Conservation (phyloP, 495 filamentous ascomycete species). For the Penicillium waksmanii region DNA sequence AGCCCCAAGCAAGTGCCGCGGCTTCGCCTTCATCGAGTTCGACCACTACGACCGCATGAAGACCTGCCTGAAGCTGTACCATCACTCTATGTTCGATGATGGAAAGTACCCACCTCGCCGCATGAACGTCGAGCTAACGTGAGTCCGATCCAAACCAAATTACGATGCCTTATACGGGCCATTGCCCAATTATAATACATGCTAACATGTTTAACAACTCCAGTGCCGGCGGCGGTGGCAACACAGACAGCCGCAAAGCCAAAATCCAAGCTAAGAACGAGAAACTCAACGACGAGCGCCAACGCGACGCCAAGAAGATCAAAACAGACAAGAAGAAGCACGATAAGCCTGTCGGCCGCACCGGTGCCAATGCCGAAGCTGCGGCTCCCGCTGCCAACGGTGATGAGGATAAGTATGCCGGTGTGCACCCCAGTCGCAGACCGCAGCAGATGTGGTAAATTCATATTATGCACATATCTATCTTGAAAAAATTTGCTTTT, state of each 20-base stretch:
- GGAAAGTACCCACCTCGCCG: conserved; percentile 61
- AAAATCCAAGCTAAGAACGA: conserved; percentile 87
- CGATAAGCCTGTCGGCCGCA: conserved; percentile 24
- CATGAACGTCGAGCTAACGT: conserved; percentile 95
- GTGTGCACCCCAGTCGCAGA: conserved; percentile 64
- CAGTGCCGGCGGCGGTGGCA: conserved; percentile 76
- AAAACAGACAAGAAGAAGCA: conserved; percentile 50
- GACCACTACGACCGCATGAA: conserved; percentile 89
- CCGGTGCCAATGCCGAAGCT: conserved; percentile 31
- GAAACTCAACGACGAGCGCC: conserved; percentile 82
- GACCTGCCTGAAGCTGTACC: conserved; percentile 84
- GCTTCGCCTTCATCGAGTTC: conserved; percentile 94
- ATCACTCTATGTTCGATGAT: conserved; percentile 83
- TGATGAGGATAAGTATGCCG: conserved; percentile 40
- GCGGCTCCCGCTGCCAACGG: conserved; percentile 25
- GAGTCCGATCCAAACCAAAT: conserved; percentile 31
- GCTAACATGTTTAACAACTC: not conserved
- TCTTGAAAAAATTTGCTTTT: not conserved
- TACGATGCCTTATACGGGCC: not conserved
- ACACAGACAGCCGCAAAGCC: conserved; percentile 66
- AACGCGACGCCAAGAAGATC: conserved; percentile 55
- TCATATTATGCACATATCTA: too few species aligned
- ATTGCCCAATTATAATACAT: not conserved
- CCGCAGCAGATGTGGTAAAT: conserved; percentile 47
- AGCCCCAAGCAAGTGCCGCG: conserved; percentile 71